Evolutionary conservation across 2,329 filamentous ascomycete species (phyloP), one percentile per base, ranked within the genome.

Genomic region (Alternaria ventricosa): DNA sequence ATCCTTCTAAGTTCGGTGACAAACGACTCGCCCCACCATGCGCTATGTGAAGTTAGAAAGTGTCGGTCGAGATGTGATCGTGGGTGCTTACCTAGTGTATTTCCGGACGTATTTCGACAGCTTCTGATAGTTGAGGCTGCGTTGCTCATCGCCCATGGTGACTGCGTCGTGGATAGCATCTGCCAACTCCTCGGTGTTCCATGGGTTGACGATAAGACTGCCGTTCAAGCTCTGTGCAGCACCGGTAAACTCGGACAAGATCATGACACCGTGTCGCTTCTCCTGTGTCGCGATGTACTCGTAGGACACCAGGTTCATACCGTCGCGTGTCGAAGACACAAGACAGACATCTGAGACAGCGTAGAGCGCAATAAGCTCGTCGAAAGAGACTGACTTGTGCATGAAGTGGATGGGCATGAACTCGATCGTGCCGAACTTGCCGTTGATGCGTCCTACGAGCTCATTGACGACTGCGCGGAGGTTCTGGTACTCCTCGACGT

Each of bases 391-490:
- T 5, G 93, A 97, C 83, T 97, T 96, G 84, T 98, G 96, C 75
- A 98, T 90, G 84, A 97, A 98, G 82, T 98, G 96, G 72, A 99
- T 98, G 1, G 96, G 96, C 91, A 97, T 97, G 83, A 97, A 98
- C 81, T 98, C 95, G 75, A 98, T 91, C 30, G 94, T 97, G 79
- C 95, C 94, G 76, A 97, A 98, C 78, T 92, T 94, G 76, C 96
- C 96, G 78, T 99, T 99, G 83, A 99, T 98, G 65, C 95, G 89
- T 41, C 96, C 96, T 13, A 98, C 95, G 11, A 98, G 87, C 83
- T 99, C 96, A 79, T 98, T 99, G 77, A 97, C 94, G 5, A 97
- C 93, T 20, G 94, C 94, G 27, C 95, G 90, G 36, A 99, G 86
- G 77, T 98, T 97, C 80, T 98, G 95, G 78, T 99, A 98, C 78